Base-by-base conservation (phyloP, 2,329 filamentous ascomycete species). In the Arthrobotrys sinensis region DNA sequence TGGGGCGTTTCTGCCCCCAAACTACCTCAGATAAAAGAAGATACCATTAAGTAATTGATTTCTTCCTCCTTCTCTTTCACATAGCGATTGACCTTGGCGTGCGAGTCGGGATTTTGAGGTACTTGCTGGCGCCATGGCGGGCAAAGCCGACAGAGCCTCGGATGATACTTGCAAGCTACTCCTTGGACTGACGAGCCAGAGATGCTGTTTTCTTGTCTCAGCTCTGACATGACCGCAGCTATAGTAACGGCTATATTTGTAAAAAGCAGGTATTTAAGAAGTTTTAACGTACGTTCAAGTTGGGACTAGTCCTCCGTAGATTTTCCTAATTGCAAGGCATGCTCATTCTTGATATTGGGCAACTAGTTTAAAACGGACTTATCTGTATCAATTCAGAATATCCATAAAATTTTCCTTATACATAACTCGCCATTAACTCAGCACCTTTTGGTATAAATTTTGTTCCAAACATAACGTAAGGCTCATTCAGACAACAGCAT, bases 11-110 rank as follows among this genome's bases (percentile, higher is more conserved):
- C 19, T 57, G 7, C 50, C 55, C 34, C 55, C 55, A 60, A 40
- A 16, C 11, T 60, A 5, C 24, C 48, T 52, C 7, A 24, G 48
- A 52, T 32, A 40, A 28, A 36, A 4, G 24, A n/a, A 43, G 6
- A 60, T 60, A 5, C 7, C 12, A 60, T 60, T 60, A 43, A 60
- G 55, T 60, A 60, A 60, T 60, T 60, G 55, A 43, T 60, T 40
- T 21, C 8, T 40, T 60, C 28, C 28, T 24, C 4, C 53, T 57
- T n/a, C 36, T 36, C 55, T 52, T 11, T 6, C 48, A 5, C 12
- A 12, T 34, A 8, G 10, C 14, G 28, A 32, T 21, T n/a, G 16
- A 36, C 52, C 32, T 55, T 55, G 52, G 52, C n/a, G 52, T n/a
- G 52, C 8, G 32, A 32, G 52, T 38, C 3, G 8, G 32, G 32